Base-by-base conservation (phyloP, 306 rosid species). In the Lotus japonicus region DNA sequence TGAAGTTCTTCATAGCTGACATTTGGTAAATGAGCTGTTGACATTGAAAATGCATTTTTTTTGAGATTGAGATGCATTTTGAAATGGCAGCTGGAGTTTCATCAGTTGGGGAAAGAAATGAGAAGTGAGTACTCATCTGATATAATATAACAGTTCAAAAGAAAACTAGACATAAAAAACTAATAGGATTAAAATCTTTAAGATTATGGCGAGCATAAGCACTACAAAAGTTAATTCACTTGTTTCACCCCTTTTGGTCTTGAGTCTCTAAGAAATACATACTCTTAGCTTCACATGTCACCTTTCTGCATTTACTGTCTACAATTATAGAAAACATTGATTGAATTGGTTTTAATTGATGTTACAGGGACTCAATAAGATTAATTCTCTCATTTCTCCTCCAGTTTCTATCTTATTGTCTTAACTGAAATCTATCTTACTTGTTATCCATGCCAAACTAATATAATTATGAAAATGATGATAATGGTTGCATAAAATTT, bases 21-120 rank as follows among this genome's bases (percentile, higher is more conserved):
- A 79, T 55, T 68, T 26, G 72, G 60, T 63, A 56, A 74, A 74
- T 41, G 48, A 70, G 16, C 45, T 65, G 14, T 31, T 45, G 11
- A 59, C 28, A 53, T 50, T 58, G 60, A 57, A 64, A 19, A 38
- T 33, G 52, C 26, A 23, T 12, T 63, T 72, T 53, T n/a, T n/a
- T n/a, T n/a, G 49, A 42, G 23, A 21, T 21, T 21, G 23, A 21
- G 23, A 21, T 31, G 58, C 23, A 23, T 12, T 64, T 73, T 53
- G 49, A 51, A 79, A 28, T 11, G 39, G 31, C 6, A 15, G 42
- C 66, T 31, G 44, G 35, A 60, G 7, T 61, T 23, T 14, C 23
- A 8, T 11, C 35, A 54, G 48, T 16, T 11, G 17, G 46, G 50
- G 6, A 63, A 26, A 39, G 62, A 75, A 42, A 59, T 13, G 41